Conservation (phyloP, 164 flowering plant genomes). For the Nymphaea colorata region DNA sequence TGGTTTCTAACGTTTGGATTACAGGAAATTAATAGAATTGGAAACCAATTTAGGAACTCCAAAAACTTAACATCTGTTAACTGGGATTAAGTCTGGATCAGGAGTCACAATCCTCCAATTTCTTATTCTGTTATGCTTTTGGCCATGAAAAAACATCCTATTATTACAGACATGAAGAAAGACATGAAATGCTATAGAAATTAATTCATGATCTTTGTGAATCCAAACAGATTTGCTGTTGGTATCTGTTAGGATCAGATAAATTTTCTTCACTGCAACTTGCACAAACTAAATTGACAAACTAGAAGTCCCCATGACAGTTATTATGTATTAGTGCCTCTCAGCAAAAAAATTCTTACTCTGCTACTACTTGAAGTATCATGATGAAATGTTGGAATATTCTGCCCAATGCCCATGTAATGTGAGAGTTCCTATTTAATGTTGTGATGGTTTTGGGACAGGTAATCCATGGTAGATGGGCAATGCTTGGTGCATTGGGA, state of each 20-base stretch:
- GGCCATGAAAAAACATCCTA: no score
- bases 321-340: no score
- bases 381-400: neutral
- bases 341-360: no score
- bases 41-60: neutral
- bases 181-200: no score
- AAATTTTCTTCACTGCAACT: neutral
- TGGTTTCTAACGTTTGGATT: constrained; percentile 4
- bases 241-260: neutral
- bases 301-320: no score
- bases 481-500: constrained; percentile 70
- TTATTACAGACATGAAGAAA: no score
- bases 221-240: no score
- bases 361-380: no score
- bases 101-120: no score
- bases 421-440: neutral
- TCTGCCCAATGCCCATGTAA: neutral
- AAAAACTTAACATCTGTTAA: neutral
- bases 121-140: no score
- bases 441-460: neutral
- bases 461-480: constrained; percentile 79
- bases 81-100: neutral
- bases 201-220: no score
- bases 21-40: constrained; percentile 46
- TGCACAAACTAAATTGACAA: no score